phyloP scores from a whole-genome alignment of 805 yeast species.

The Pichia sporocuriosa region DNA sequence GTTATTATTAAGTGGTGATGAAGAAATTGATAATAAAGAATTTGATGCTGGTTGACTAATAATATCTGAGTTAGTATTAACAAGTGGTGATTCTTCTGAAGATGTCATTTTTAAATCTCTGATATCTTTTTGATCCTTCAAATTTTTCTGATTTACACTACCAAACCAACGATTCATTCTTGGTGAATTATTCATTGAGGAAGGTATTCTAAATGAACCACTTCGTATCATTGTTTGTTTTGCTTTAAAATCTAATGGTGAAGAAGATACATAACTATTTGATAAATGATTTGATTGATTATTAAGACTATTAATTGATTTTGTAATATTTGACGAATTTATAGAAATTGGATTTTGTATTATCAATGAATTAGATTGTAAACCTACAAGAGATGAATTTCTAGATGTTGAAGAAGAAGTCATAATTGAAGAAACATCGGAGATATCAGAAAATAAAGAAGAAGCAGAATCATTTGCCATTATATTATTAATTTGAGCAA shows the following conservation, averaged over 20 bases:
- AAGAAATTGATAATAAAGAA: not conserved
- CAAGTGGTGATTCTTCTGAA: conserved; percentile 1
- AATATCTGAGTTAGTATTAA: not conserved
- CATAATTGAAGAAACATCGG: conserved; percentile 24
- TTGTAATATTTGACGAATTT: conserved; percentile 15
- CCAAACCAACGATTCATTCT: conserved; percentile 14
- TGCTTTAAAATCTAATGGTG: conserved; percentile 24
- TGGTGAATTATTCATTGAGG: conserved; percentile 26
- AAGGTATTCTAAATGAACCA: conserved; percentile 20
- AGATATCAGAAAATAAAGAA: conserved; percentile 27
- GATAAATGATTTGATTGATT: conserved; percentile 1
- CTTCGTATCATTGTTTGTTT: conserved; percentile 18
- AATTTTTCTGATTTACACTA: conserved; percentile 6
- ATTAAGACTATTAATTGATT: conserved; percentile 6
- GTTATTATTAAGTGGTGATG: too few species aligned
- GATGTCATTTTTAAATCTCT: not conserved
- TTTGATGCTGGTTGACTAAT: not conserved
- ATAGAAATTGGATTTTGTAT: conserved; percentile 9
- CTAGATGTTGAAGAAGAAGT: conserved; percentile 12
- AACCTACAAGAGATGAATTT: conserved; percentile 18
- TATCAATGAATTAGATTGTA: not conserved
- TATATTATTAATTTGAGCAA: conserved; percentile 26
- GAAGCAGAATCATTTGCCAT: conserved; percentile 22
- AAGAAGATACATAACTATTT: conserved; percentile 15
- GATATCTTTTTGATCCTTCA: not conserved